Percentiles rank a stretch among this genome's conserved stretches.
Conservation (phyloP, 805 yeast genomes). For the Isabelozyma pseudorhagii region DNA sequence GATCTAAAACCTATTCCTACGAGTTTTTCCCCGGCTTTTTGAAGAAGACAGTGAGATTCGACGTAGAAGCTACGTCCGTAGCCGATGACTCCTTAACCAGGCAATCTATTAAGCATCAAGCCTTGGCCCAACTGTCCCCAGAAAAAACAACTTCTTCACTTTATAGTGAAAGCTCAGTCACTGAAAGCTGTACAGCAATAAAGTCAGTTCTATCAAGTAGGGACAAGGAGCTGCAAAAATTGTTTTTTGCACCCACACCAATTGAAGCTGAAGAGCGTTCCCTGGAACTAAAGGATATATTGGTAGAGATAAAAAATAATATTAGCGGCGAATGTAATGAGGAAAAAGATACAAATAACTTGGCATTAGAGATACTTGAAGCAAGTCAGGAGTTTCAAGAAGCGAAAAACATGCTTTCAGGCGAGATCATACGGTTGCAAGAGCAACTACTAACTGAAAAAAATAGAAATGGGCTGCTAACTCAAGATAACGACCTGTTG, state of each 20-base stretch:
- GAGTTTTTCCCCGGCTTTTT: neutral
- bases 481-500: neutral
- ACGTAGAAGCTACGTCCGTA: neutral
- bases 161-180: neutral
- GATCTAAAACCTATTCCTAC: neutral
- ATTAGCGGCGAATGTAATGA: neutral
- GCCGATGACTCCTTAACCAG: too few species aligned
- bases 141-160: neutral
- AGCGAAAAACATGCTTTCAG: neutral
- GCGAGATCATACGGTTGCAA: neutral
- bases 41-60: neutral
- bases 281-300: neutral
- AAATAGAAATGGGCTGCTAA: neutral
- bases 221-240: too few species aligned
- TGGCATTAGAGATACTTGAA: neutral
- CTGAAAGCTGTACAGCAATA: too few species aligned
- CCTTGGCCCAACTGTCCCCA: neutral
- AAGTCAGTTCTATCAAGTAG: too few species aligned
- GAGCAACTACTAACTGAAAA: neutral
- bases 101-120: neutral
- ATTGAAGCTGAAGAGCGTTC: neutral
- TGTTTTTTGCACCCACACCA: neutral
- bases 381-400: neutral
- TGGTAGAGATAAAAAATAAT: neutral
- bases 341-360: neutral